phyloP scores from a whole-genome alignment of 768 basidiomycete genomes.

The Lentinula boryana region DNA sequence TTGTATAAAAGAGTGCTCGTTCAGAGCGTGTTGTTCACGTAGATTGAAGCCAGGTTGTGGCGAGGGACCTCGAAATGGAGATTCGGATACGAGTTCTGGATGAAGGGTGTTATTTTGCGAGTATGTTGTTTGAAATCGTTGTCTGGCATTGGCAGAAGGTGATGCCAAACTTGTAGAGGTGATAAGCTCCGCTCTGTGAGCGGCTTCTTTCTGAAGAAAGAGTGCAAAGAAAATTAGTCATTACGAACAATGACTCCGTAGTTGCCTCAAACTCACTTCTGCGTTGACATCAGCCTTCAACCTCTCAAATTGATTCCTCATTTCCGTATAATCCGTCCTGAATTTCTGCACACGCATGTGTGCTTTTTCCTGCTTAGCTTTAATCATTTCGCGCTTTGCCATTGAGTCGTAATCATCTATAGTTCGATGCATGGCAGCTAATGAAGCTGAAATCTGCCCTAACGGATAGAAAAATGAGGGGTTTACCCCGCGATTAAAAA shows the following conservation, averaged over 20 bases:
- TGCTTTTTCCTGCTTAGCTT: conserved; percentile 95
- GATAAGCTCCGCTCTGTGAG: conserved; percentile 63
- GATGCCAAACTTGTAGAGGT: conserved; percentile 37
- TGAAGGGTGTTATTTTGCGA: conserved; percentile 46
- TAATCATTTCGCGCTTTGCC: conserved; percentile 94
- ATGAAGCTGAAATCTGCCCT: conserved; percentile 98
- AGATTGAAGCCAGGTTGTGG: conserved; percentile 46
- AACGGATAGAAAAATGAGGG: conserved; percentile 20
- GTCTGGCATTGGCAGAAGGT: conserved; percentile 50
- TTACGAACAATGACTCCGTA: background rate
- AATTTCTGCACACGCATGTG: conserved; percentile 93
- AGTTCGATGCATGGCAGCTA: conserved; percentile 91
- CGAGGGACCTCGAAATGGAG: conserved; percentile 70
- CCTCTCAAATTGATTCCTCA: conserved; percentile 77
- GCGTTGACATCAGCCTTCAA: conserved; percentile 56
- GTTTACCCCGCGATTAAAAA: conserved; percentile 10
- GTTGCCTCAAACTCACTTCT: conserved; percentile 29
- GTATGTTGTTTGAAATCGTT: conserved; percentile 51
- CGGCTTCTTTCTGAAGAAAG: conserved; percentile 44
- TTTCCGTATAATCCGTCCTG: conserved; percentile 76
- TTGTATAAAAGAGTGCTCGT: conserved; percentile 86
- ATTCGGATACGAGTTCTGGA: conserved; percentile 62
- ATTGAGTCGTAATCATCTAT: conserved; percentile 97
- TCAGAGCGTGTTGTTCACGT: conserved; percentile 74
- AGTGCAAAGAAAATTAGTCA: too few species aligned